A percentile compares a stretch with the other conserved stretches of the same genome.
Evolutionary conservation across 2,329 filamentous ascomycete species (phyloP).

Genomic region (Ophiostoma novo-ulmi): DNA sequence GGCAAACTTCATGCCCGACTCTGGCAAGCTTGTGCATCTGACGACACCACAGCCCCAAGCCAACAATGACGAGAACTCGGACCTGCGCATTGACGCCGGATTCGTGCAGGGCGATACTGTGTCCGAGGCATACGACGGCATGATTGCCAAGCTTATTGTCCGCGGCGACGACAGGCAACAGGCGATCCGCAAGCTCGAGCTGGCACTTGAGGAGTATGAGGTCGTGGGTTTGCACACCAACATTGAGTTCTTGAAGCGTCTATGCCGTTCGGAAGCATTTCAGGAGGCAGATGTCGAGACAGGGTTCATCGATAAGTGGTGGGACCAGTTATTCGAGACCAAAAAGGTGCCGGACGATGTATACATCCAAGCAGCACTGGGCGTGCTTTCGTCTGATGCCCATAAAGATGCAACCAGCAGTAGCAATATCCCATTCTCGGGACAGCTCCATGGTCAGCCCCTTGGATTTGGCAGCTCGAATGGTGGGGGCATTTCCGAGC

Average conservation of each 20-base stretch:
- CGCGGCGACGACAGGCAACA: slow-evolving; percentile 71
- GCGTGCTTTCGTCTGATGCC: slow-evolving; percentile 53
- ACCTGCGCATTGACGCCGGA: slow-evolving; percentile 86
- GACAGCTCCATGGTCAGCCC: slow-evolving; percentile 40
- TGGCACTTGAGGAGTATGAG: slow-evolving; percentile 82
- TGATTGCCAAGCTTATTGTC: slow-evolving; percentile 98
- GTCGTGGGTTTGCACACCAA: slow-evolving; percentile 91
- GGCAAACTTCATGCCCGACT: slow-evolving; percentile 89
- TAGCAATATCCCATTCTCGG: slow-evolving; percentile 11
- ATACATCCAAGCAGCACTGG: slow-evolving; percentile 81
- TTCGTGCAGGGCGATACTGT: slow-evolving; percentile 89
- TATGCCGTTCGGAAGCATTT: slow-evolving; percentile 78
- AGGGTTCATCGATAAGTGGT: slow-evolving; percentile 89
- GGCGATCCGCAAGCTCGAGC: slow-evolving; percentile 74
- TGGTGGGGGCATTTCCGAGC: slow-evolving; percentile 24
- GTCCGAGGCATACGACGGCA: slow-evolving; percentile 92
- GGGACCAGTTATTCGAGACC: slow-evolving; percentile 68
- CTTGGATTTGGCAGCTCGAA: slow-evolving; percentile 49
- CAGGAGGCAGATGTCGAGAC: slow-evolving; percentile 87
- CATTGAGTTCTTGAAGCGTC: slow-evolving; percentile 88
- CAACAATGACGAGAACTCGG: slow-evolving; percentile 44
- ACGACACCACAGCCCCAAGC: slow-evolving; percentile 53
- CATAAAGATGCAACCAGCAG: slow-evolving; percentile 25
- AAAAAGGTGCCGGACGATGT: slow-evolving; percentile 62
- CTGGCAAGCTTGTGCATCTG: slow-evolving; percentile 79